Conservation (phyloP, 805 yeast species). For the Zygoascus flipseniorum region DNA sequence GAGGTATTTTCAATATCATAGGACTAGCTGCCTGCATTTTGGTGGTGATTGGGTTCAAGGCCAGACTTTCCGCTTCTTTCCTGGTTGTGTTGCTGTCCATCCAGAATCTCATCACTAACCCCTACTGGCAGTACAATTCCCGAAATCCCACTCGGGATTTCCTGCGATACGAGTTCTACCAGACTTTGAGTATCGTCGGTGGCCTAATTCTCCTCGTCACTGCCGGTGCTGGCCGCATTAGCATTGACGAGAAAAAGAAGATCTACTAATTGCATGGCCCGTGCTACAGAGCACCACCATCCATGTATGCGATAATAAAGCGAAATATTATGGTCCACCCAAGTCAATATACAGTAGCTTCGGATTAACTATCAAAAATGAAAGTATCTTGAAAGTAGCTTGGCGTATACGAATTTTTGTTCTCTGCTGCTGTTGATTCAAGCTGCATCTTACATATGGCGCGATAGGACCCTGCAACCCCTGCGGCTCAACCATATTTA, state of each 20-base stretch:
- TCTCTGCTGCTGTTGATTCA: no score
- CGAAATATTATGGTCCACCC: background rate
- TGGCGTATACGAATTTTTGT: no score
- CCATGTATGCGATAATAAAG: background rate
- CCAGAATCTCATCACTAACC: slow-evolving; percentile 73
- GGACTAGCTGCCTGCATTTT: slow-evolving; percentile 66
- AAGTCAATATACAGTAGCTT: background rate
- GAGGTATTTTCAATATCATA: slow-evolving; percentile 54
- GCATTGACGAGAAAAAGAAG: slow-evolving; percentile 93
- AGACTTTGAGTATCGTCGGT: slow-evolving; percentile 89
- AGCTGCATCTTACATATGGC: no score
- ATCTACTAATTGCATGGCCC: slow-evolving; percentile 42
- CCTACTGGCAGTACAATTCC: slow-evolving; percentile 74
- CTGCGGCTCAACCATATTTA: no score
- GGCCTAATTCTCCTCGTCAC: slow-evolving; percentile 84
- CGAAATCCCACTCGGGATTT: slow-evolving; percentile 77
- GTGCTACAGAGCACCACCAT: background rate
- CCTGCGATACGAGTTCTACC: slow-evolving; percentile 87
- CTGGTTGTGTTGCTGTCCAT: slow-evolving; percentile 59
- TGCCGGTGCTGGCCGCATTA: slow-evolving; percentile 93
- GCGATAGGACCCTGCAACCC: no score
- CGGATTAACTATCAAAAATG: background rate
- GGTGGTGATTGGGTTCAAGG: slow-evolving; percentile 86
- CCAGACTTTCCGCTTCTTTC: slow-evolving; percentile 72
- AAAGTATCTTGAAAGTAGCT: no score